phyloP scores from a whole-genome alignment of 805 yeast species.

The Priceomyces haplophilus region DNA sequence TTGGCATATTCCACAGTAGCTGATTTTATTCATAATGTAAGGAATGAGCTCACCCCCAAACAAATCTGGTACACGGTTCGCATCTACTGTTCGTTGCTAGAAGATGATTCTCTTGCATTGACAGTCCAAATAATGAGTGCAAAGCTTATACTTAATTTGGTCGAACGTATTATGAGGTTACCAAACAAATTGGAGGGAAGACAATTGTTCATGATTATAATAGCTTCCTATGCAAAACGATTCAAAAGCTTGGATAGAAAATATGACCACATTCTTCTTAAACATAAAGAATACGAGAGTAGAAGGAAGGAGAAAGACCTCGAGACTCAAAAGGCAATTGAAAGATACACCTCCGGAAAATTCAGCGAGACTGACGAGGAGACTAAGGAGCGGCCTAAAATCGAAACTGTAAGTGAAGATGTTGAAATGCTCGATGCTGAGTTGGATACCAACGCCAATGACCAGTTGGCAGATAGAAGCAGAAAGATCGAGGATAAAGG shows the following conservation, averaged over 20 bases:
- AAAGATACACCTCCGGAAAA: constrained; percentile 32
- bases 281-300: constrained; percentile 53
- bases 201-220: constrained; percentile 78
- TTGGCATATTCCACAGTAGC: constrained; percentile 94
- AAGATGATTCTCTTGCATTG: constrained; percentile 77
- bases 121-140: constrained; percentile 98
- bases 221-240: constrained; percentile 83
- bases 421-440: constrained; percentile 19
- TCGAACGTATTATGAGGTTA: constrained; percentile 80
- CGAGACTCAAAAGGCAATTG: constrained; percentile 41
- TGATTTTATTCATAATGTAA: constrained; percentile 88
- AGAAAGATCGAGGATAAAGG: constrained; percentile 6
- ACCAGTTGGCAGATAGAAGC: constrained; percentile 13
- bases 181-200: constrained; percentile 80
- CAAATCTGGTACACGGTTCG: constrained; percentile 87
- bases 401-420: constrained; percentile 18
- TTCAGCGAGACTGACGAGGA: constrained; percentile 2
- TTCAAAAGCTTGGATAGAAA: constrained; percentile 73
- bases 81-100: constrained; percentile 74
- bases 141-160: constrained; percentile 78
- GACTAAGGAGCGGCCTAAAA: constrained; percentile 17
- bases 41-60: constrained; percentile 73
- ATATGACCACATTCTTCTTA: constrained; percentile 60
- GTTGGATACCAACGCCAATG: constrained; percentile 10
- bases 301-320: constrained; percentile 38